Evolutionary conservation across 768 basidiomycete species (phyloP), one percentile per base, ranked within the genome.

Genomic region (Mrakia blollopis): DNA sequence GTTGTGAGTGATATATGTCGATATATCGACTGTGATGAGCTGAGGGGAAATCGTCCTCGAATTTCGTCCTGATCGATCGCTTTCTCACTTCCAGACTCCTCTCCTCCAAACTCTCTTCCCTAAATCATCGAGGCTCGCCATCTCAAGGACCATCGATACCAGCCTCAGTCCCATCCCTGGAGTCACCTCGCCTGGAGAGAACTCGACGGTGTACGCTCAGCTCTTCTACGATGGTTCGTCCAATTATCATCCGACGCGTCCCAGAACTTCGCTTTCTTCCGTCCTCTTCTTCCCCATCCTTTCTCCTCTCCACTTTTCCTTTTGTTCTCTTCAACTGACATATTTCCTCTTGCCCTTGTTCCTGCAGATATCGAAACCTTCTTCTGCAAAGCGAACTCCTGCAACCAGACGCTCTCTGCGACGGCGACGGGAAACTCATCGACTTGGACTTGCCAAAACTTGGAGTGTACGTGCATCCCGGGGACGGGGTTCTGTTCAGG

Each of bases 41-140:
- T 18, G 32, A 65, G 21, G n/a, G n/a, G n/a, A n/a, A n/a, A n/a
- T n/a, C n/a, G n/a, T n/a, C n/a, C n/a, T n/a, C n/a, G n/a, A n/a
- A n/a, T n/a, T n/a, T n/a, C n/a, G n/a, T n/a, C 7, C 65, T 68
- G 37, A 68, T 39, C 65, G 21, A 1, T 68, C n/a, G 8, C 83
- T 74, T 90, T 23, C 21, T 72, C 47, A 8, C 50, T 8, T 23
- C 21, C 32, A 94, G 92, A 93, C 95, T 80, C 91, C 92, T 1
- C 94, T 92, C 0, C 85, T 98, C 0, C 90, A 92, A 86, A 85
- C 86, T 0, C 80, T 96, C 23, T 97, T 87, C 81, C 91, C 94
- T 0, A 85, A 87, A n/a, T 81, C 85, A 8, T 88, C 93, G 0
- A 89, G 87, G 8, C 86, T 97, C 37, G 92, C 91, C 78, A 91